Conservation (phyloP, 345 rosid species). For the Eucalyptus caleyi region DNA sequence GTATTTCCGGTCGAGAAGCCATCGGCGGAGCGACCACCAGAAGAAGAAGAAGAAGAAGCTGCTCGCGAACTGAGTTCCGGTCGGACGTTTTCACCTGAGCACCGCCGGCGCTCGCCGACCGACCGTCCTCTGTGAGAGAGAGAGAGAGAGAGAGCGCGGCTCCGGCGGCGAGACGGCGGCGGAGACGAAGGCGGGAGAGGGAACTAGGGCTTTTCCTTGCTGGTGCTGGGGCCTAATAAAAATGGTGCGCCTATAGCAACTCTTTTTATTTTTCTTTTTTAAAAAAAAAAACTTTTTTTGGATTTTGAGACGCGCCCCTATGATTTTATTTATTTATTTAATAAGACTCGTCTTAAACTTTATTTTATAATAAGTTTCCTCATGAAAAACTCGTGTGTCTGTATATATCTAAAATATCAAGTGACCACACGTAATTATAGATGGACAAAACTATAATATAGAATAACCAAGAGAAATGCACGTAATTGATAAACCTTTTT, state of each 20-base stretch:
- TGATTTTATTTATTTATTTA: background rate
- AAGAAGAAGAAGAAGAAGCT: background rate
- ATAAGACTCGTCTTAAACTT: background rate
- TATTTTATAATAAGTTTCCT: background rate
- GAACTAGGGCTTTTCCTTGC: background rate
- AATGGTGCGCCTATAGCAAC: fast-evolving
- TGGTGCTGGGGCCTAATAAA: background rate
- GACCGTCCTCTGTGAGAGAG: background rate
- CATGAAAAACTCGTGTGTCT: background rate
- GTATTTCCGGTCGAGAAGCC: constrained; percentile 71
- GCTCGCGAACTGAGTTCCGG: fast-evolving
- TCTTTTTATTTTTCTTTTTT: fast-evolving
- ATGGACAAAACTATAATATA: too few species aligned
- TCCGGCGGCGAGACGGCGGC: background rate
- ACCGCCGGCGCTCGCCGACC: background rate
- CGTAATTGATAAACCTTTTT: fast-evolving
- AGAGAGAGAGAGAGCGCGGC: background rate
- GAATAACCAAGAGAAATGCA: background rate
- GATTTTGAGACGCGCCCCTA: background rate
- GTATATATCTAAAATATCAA: too few species aligned
- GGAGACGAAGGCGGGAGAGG: background rate
- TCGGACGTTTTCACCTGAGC: background rate
- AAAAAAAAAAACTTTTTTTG: background rate
- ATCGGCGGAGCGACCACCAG: background rate
- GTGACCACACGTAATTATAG: background rate